Percentiles rank a stretch among this genome's conserved stretches.
These are phyloP conservation scores for Fusarium sp. DNA, from an alignment of 2,329 filamentous ascomycete genomes.

Conservation along the genomic window DNA sequence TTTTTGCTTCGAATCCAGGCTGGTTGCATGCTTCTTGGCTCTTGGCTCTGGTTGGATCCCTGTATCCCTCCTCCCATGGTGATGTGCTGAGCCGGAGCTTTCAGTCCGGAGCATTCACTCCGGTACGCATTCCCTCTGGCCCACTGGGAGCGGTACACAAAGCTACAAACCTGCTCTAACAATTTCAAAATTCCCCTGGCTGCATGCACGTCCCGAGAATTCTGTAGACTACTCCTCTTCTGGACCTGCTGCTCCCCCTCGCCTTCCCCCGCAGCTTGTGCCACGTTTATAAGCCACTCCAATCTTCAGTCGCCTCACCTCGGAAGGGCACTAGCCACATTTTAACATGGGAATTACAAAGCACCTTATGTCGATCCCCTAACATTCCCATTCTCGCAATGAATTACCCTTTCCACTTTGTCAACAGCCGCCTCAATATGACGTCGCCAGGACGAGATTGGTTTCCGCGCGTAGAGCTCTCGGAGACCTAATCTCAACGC, in stretches of 20 bases:
- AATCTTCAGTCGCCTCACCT: not conserved
- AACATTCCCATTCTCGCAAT: conserved; percentile 37
- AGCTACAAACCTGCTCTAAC: conserved; percentile 41
- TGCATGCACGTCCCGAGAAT: conserved; percentile 2
- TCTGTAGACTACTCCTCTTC: conserved; percentile 12
- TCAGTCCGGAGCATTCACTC: conserved; percentile 33
- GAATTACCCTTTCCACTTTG: conserved; percentile 1
- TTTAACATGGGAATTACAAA: conserved; percentile 28
- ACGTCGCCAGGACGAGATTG: conserved; percentile 23
- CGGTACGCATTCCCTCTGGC: conserved; percentile 30
- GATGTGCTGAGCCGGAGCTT: conserved; percentile 12
- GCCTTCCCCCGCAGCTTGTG: not conserved
- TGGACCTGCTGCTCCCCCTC: not conserved
- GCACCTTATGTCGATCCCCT: conserved; percentile 22
- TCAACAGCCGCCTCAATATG: conserved; percentile 24
- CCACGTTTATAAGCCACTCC: conserved; percentile 32
- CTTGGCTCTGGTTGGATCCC: conserved; percentile 11
- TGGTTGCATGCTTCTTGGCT: conserved; percentile 16
- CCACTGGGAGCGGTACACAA: conserved; percentile 25
- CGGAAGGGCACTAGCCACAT: conserved; percentile 29
- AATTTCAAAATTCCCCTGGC: conserved; percentile 22
- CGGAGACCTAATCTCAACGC: conserved; percentile 27
- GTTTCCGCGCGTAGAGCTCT: conserved; percentile 17
- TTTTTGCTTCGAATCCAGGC: not conserved
- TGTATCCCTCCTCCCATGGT: not conserved